Evolutionary conservation across 306 rosid genomes (phyloP).

Genomic region (Glycyrrhiza uralensis): DNA sequence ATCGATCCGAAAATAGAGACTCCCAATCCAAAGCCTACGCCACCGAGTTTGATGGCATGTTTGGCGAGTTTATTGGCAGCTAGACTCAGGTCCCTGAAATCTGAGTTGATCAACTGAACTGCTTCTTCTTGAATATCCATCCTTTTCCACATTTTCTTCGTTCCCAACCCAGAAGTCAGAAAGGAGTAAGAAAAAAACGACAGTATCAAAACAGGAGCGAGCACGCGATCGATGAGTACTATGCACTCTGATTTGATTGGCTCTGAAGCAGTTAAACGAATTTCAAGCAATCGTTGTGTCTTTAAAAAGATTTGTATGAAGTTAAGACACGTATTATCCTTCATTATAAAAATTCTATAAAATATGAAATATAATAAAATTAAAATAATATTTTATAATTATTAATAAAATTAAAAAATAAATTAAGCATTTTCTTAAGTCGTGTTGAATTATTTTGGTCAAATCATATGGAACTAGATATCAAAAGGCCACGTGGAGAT

Average conservation of each 20-base stretch:
- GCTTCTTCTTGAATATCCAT: slow-evolving; percentile 33
- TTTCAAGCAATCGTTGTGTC: neutral
- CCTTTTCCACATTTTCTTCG: slow-evolving; percentile 18
- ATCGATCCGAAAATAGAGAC: slow-evolving; percentile 61
- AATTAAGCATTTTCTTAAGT: too few relatives aligned
- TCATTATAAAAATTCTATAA: too few relatives aligned
- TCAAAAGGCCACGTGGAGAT: too few relatives aligned
- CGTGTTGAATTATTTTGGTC: too few relatives aligned
- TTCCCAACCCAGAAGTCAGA: neutral
- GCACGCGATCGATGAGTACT: neutral
- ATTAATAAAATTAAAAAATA: too few relatives aligned
- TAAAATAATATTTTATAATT: too few relatives aligned
- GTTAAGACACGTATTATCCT: too few relatives aligned
- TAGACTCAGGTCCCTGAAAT: slow-evolving; percentile 49
- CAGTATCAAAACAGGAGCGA: too few relatives aligned
- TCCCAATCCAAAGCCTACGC: slow-evolving; percentile 62
- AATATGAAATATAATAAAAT: too few relatives aligned
- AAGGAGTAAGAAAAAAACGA: neutral
- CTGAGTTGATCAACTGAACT: slow-evolving; percentile 43
- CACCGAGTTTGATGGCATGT: slow-evolving; percentile 57
- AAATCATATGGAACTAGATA: too few relatives aligned
- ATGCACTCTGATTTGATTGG: neutral
- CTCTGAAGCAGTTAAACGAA: neutral
- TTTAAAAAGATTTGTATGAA: too few relatives aligned
- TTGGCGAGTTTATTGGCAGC: slow-evolving; percentile 54